Conservation (phyloP, 2,329 filamentous ascomycete species). For the Drechslerella coelobrocha region DNA sequence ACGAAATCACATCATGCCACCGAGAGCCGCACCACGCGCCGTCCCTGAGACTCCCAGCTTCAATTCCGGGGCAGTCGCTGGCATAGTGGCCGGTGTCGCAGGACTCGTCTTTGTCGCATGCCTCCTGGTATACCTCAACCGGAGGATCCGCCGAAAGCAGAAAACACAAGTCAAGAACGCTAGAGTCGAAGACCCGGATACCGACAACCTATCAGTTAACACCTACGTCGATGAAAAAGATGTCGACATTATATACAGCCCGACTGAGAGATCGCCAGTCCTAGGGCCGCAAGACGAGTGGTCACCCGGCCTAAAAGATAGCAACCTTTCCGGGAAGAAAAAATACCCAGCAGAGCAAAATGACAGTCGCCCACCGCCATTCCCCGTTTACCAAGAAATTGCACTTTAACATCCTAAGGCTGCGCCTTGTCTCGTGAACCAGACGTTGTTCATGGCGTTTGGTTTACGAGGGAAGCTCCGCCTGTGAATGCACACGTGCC, state of each 20-base stretch:
- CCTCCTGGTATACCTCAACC: constrained; percentile 6
- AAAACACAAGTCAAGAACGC: not conserved
- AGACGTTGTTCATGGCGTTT: too few relatives aligned
- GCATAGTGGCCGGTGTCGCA: constrained; percentile 8
- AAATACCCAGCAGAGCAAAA: not conserved
- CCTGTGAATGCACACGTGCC: too few relatives aligned
- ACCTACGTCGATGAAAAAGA: constrained; percentile 42
- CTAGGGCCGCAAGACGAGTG: constrained; percentile 15
- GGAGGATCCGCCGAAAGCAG: not conserved
- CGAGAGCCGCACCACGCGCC: not conserved
- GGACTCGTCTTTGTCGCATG: constrained; percentile 4
- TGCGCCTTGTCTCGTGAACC: too few relatives aligned
- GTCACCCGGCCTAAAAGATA: not conserved
- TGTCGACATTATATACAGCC: constrained; percentile 31
- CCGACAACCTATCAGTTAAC: constrained; percentile 14
- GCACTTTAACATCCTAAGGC: not conserved
- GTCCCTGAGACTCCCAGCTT: constrained; percentile 1
- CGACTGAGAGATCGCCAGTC: constrained; percentile 29
- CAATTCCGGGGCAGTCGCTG: constrained; percentile 25
- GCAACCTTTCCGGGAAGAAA: constrained; percentile 7
- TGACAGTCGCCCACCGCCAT: constrained; percentile 27
- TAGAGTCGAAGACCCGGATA: constrained; percentile 1
- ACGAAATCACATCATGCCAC: not conserved
- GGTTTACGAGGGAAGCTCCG: too few relatives aligned
- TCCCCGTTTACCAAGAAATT: constrained; percentile 27